phyloP scores from a whole-genome alignment of 2,329 filamentous ascomycete genomes.

The Verticillium zaregamsianum region DNA sequence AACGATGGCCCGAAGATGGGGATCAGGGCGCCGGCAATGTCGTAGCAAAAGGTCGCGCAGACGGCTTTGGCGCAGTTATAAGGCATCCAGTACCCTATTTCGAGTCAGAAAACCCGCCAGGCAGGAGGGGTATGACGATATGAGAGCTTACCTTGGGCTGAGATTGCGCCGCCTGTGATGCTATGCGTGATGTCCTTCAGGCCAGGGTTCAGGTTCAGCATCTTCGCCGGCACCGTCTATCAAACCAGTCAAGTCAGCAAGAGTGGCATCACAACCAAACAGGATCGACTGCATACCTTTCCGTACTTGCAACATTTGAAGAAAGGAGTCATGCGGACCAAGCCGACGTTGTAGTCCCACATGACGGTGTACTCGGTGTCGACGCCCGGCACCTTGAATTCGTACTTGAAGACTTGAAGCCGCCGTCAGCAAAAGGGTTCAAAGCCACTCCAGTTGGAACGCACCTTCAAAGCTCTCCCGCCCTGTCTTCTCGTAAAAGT shows the following conservation, averaged over 20 bases:
- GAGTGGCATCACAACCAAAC: not conserved
- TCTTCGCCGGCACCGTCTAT: slow-evolving; percentile 84
- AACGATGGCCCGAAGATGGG: slow-evolving; percentile 88
- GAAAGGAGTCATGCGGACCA: slow-evolving; percentile 90
- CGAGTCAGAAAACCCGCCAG: not conserved
- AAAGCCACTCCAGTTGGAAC: slow-evolving; percentile 1
- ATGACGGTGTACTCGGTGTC: slow-evolving; percentile 71
- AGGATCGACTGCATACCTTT: slow-evolving; percentile 57
- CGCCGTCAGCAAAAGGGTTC: not conserved
- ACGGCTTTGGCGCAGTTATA: slow-evolving; percentile 81
- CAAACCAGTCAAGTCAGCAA: slow-evolving; percentile 5
- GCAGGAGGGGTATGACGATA: not conserved
- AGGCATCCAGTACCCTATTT: slow-evolving; percentile 91
- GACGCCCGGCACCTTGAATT: slow-evolving; percentile 67
- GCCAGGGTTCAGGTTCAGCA: slow-evolving; percentile 72
- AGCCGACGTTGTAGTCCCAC: slow-evolving; percentile 96
- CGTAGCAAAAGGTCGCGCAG: slow-evolving; percentile 83
- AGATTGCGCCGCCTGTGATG: slow-evolving; percentile 88
- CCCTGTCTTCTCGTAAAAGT: slow-evolving; percentile 81
- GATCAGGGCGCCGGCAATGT: slow-evolving; percentile 79
- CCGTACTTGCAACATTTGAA: slow-evolving; percentile 87
- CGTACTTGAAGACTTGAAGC: slow-evolving; percentile 72
- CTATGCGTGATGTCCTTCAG: slow-evolving; percentile 88
- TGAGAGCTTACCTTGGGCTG: slow-evolving; percentile 70
- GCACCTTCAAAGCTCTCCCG: slow-evolving; percentile 84